Conservation (phyloP, 2,329 filamentous ascomycete species). For the Alternaria postmessia region DNA sequence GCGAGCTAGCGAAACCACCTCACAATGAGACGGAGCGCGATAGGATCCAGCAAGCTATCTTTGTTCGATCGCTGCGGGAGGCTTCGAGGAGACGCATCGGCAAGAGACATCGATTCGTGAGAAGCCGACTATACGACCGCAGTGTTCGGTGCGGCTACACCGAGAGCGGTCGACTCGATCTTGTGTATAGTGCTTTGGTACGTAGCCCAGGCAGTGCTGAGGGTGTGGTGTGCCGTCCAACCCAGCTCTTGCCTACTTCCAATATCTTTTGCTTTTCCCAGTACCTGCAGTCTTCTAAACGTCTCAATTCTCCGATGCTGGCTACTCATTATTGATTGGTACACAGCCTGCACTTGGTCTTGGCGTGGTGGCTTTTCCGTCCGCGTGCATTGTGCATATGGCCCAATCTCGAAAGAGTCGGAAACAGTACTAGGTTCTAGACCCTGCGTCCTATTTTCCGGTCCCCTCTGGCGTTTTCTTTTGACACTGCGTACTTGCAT, state of each 20-base stretch:
- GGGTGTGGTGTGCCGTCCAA: constrained; percentile 10
- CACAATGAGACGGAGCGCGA: constrained; percentile 12
- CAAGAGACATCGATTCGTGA: constrained; percentile 18
- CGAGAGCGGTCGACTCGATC: constrained; percentile 18
- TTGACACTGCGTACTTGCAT: constrained; percentile 2
- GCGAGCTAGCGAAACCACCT: constrained; percentile 9
- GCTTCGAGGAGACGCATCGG: constrained; percentile 11
- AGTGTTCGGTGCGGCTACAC: constrained; percentile 26
- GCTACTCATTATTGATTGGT: constrained; percentile 17
- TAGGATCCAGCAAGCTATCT: constrained; percentile 9
- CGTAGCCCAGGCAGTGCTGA: constrained; percentile 27
- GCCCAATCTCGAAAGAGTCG: constrained; percentile 19
- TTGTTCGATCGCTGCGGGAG: constrained; percentile 10
- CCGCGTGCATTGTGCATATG: constrained; percentile 17
- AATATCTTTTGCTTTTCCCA: constrained; percentile 13
- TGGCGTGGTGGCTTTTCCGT: constrained; percentile 21
- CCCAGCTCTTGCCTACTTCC: constrained; percentile 21
- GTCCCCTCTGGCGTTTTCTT: neutral
- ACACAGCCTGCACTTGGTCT: constrained; percentile 17
- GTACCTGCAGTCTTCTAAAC: constrained; percentile 12
- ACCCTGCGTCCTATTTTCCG: constrained; percentile 10
- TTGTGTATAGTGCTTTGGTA: constrained; percentile 31
- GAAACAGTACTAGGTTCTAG: constrained; percentile 11
- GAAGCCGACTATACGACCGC: constrained; percentile 14
- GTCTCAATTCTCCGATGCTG: constrained; percentile 13